Base-by-base conservation (phyloP, 805 yeast genomes). In the Isabelozyma rhagii region DNA sequence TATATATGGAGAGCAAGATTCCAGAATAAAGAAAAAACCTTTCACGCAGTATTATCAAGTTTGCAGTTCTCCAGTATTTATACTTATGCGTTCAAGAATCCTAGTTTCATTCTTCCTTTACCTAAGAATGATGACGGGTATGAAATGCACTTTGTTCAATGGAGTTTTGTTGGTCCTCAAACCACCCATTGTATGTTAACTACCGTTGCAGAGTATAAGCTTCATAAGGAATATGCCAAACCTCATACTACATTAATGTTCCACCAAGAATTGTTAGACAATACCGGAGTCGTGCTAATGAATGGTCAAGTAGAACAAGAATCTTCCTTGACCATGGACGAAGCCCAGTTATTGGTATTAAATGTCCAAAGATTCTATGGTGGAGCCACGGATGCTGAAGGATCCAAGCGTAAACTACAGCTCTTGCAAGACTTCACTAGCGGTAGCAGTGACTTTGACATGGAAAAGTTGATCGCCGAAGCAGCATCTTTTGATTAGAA, bases 201-300 rank as follows among this genome's bases (percentile, higher is more conserved):
- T 1, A 84, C 97, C 0, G 77, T 94, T 55, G 92, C 94, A 1
- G 98, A 94, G 68, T 94, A 83, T 69, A 91, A 93, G 66, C 77
- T 91, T 28, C 97, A 93, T 62, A 82, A 81, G 49, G 97, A 93
- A 63, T 94, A 77, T 67, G 97, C 99, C 8, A 85, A 89, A 63
- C 98, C 99, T 1, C 98, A 94, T 67, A 90, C 97, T 0, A 89
- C 97, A 0, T 74, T 94, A 54, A 82, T 84, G 67, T 87, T 93
- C 75, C 97, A 93, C 70, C 82, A 85, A 42, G 97, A 94, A 49
- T 69, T 93, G 46, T 72, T 70, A 5, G 67, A 75, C 0, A 75
- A 77, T 13, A 85, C 88, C 53, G 83, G 76, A 0, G 50, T 89
- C 0, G 89, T 89, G 0, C 72, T 94, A 55, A 88, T 92, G 96